Evolutionary conservation across 164 flowering plant species (phyloP), one percentile per base, ranked within the genome.

Genomic region (Warburgia ugandensis): DNA sequence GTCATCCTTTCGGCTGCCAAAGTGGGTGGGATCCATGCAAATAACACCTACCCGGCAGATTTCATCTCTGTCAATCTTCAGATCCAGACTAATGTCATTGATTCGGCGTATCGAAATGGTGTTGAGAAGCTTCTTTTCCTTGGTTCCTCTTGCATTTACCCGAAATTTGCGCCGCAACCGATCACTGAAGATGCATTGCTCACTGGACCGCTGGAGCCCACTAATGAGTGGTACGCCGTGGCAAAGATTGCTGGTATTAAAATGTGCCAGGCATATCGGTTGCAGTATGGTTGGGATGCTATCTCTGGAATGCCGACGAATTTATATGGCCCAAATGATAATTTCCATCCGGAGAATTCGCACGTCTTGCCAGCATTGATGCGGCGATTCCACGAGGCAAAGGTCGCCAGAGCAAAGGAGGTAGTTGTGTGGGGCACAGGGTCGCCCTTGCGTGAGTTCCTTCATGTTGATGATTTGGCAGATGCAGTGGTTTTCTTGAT

Each of bases 341-440:
- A 91, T 36, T 91, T 91, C 48, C 95, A 91, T 33, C 92, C 87
- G 0, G 90, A 91, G 58, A 91, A 91, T 58, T 91, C 96, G 0
- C 98, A 91, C 39, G 98, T 91, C 7, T 62, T 91, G 63, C 97
- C 98, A 0, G 98, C 86, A 1, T 56, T 91, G 81, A 77, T 84
- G 70, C 62, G 97, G 62, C 54, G 96, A 65, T 91, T 91, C 59
- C 97, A 91, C 39, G 84, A 81, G 59, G 95, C 97, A 0, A 91
- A 87, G 70, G 72, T 70, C 20, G 44, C 62, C 21, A 72, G 70
- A 0, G 80, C 74, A 1, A 74, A 81, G 57, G 88, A 75, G 52
- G 97, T 91, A 55, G 87, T 84, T 41, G 96, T 91, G 13, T 91
- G 98, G 96, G 98, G 98, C 19, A 69, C 76, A 0, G 98, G 96